phyloP scores from a whole-genome alignment of 1,284 basidiomycete species.

The Vanrija pseudolonga region DNA sequence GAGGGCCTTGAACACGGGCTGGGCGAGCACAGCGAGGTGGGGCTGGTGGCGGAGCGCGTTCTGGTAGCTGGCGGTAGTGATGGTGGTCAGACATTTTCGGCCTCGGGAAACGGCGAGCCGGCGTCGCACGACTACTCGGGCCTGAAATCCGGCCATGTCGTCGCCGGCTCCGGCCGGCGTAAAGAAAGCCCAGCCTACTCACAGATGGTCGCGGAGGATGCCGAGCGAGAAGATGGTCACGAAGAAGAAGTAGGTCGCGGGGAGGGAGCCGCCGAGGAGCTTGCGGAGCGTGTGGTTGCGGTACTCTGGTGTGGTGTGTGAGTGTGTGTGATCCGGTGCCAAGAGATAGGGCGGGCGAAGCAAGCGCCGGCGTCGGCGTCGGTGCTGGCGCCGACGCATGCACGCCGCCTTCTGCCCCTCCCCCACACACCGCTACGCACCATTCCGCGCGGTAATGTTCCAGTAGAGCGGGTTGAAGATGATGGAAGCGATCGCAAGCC shows the following conservation, averaged over 20 bases:
- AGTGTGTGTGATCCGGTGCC: too few species aligned
- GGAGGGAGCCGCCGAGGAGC: conserved; percentile 65
- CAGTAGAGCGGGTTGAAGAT: conserved; percentile 89
- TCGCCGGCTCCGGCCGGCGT: not conserved
- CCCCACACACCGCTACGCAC: conserved; percentile 53
- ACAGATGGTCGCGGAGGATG: conserved; percentile 80
- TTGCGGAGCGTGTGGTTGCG: conserved; percentile 80
- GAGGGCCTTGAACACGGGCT: conserved; percentile 58
- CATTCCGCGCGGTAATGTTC: conserved; percentile 92
- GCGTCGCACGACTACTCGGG: too few species aligned
- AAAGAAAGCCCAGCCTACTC: conserved; percentile 41
- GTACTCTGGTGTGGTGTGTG: conserved; percentile 62
- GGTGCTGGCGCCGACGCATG: not conserved
- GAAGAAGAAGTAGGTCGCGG: conserved; percentile 88
- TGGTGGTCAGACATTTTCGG: conserved; percentile 20
- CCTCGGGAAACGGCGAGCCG: not conserved
- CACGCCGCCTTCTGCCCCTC: too few species aligned
- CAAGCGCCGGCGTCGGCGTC: too few species aligned
- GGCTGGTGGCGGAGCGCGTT: conserved; percentile 37
- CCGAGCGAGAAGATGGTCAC: conserved; percentile 83
- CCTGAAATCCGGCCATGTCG: not conserved
- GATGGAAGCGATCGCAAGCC: conserved; percentile 62
- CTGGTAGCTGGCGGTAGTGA: conserved; percentile 36
- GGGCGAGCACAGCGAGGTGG: conserved; percentile 52
- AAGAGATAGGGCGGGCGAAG: not conserved